Evolutionary conservation across 139 green algal genomes (phyloP).

Genomic region (Diplosphaera chodatii): DNA sequence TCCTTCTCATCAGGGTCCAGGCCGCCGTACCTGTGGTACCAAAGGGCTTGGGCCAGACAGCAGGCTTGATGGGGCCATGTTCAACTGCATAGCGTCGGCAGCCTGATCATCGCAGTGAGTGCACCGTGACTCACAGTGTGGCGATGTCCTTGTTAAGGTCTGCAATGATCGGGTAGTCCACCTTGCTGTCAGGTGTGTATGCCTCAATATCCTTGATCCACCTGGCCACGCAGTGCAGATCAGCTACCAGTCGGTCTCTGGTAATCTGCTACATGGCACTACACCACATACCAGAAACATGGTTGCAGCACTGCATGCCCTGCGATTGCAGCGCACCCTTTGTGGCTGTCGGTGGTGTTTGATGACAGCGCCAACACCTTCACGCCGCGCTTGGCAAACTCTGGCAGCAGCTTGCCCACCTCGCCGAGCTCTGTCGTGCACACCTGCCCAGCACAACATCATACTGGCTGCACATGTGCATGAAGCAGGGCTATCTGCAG

Average conservation of each 20-base stretch:
- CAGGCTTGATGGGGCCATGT: no score
- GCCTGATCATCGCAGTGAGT: no score
- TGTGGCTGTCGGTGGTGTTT: constrained; percentile 54
- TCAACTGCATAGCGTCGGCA: no score
- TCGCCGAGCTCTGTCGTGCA: constrained; percentile 54
- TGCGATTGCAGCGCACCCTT: constrained; percentile 13
- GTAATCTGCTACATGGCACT: no score
- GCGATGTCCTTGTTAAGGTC: constrained; percentile 53
- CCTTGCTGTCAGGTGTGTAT: constrained; percentile 20
- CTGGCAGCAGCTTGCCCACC: constrained; percentile 33
- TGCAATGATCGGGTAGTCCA: constrained; percentile 67
- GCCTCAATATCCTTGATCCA: constrained; percentile 73
- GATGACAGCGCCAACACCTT: constrained; percentile 56
- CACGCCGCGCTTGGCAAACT: constrained; percentile 40
- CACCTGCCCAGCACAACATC: constrained; percentile 9
- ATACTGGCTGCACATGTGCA: no score
- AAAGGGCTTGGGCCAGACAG: no score
- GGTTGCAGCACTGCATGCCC: not conserved
- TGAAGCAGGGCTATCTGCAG: no score
- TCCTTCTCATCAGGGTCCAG: constrained; percentile 69
- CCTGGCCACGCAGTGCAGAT: no score
- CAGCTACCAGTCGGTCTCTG: no score
- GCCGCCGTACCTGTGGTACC: constrained; percentile 42
- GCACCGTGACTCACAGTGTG: constrained; percentile 22
- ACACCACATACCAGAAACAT: not conserved